Evolutionary conservation across 257 asterid genomes (phyloP).

Genomic region (Handroanthus guayacan): DNA sequence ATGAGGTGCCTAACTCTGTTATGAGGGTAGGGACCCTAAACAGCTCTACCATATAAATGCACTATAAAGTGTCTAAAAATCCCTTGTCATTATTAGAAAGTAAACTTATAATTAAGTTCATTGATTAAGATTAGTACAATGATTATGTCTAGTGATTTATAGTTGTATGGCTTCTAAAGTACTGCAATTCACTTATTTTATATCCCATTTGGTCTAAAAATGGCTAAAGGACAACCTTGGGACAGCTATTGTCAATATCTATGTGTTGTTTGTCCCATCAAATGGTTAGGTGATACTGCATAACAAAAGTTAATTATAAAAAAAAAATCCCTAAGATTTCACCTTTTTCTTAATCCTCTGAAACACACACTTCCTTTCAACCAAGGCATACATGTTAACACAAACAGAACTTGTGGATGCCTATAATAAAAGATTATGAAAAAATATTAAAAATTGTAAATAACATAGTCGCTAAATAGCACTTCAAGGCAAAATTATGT

Average conservation of each 20-base stretch:
- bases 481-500: too few relatives aligned
- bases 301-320: too few relatives aligned
- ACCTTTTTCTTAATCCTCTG: too few relatives aligned
- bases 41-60: slow-evolving; percentile 41
- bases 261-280: background rate
- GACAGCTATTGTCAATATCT: background rate
- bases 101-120: background rate
- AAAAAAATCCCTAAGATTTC: too few relatives aligned
- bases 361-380: too few relatives aligned
- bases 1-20: slow-evolving; percentile 44
- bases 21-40: slow-evolving; percentile 46
- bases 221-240: slow-evolving; percentile 25
- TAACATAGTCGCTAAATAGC: too few relatives aligned
- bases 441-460: too few relatives aligned
- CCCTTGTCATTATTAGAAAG: slow-evolving; percentile 10
- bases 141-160: slow-evolving; percentile 37
- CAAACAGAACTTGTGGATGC: too few relatives aligned
- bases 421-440: too few relatives aligned
- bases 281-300: background rate
- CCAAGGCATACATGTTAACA: too few relatives aligned
- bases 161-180: slow-evolving; percentile 19
- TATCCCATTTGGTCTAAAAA: slow-evolving; percentile 27
- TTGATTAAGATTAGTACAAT: slow-evolving; percentile 7
- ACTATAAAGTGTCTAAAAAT: slow-evolving; percentile 8
- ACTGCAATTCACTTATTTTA: background rate